phyloP scores from a whole-genome alignment of 257 asterid species.

The Forsythia viridissima region DNA sequence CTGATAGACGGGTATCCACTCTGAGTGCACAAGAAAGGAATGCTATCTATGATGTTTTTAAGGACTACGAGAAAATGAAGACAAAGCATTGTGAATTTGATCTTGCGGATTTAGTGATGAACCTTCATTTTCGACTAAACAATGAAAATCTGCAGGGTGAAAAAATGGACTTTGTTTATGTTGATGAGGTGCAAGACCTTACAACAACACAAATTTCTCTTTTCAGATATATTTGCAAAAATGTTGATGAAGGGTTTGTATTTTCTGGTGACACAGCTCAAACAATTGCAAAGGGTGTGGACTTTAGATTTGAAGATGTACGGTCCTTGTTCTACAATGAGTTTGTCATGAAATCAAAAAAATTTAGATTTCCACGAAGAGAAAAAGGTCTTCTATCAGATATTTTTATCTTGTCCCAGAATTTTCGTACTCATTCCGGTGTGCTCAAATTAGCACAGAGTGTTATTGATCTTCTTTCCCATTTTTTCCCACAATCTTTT shows the following conservation, averaged over 20 bases:
- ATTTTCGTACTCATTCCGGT: conserved; percentile 71
- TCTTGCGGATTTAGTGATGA: conserved; percentile 61
- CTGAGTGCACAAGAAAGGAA: conserved; percentile 37
- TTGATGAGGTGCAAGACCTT: conserved; percentile 78
- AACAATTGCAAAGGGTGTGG: conserved; percentile 65
- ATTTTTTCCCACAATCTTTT: conserved; percentile 57
- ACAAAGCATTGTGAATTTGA: conserved; percentile 54
- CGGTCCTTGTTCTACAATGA: conserved; percentile 57
- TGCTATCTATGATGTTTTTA: conserved; percentile 47
- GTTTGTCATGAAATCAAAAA: conserved; percentile 38
- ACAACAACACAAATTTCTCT: conserved; percentile 61
- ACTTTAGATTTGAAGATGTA: conserved; percentile 69
- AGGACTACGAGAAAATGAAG: conserved; percentile 66
- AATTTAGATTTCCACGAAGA: conserved; percentile 21
- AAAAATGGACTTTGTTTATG: conserved; percentile 69
- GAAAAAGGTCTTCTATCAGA: conserved; percentile 52
- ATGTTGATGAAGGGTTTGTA: conserved; percentile 62
- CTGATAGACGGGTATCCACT: conserved; percentile 46
- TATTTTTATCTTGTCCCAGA: conserved; percentile 48
- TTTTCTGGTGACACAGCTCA: conserved; percentile 78
- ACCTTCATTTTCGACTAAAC: conserved; percentile 53
- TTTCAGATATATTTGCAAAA: conserved; percentile 53
- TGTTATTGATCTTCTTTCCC: conserved; percentile 49
- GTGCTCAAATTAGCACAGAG: conserved; percentile 68
- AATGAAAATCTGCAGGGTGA: conserved; percentile 40